Conservation (phyloP, 495 filamentous ascomycete genomes). For the Polyplosphaeria fusca region DNA sequence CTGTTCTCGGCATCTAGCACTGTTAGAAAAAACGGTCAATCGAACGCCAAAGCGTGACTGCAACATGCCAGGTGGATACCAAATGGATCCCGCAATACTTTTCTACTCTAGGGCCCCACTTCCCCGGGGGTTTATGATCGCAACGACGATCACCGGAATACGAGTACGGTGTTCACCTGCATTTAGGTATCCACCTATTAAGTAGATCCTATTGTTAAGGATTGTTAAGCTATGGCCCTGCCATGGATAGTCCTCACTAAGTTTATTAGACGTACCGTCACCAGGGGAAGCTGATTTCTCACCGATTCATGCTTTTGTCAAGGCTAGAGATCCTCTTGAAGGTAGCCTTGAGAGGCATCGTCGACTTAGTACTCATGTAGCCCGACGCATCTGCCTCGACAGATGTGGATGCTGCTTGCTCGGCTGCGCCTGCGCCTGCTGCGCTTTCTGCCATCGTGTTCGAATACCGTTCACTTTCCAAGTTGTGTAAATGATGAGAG, state of each 20-base stretch:
- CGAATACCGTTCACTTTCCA: too few relatives aligned
- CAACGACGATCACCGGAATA: too few relatives aligned
- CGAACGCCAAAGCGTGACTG: too few relatives aligned
- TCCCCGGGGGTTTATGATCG: constrained; percentile 48
- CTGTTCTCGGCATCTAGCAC: neutral
- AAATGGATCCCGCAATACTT: neutral
- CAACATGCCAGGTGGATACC: neutral
- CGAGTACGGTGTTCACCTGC: too few relatives aligned
- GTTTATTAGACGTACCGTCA: neutral
- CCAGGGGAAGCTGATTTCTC: neutral
- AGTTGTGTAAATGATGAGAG: too few relatives aligned
- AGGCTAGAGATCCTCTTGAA: neutral
- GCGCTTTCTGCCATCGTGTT: constrained; percentile 11
- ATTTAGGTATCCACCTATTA: constrained; percentile 50
- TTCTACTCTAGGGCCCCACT: neutral
- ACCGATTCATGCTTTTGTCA: neutral
- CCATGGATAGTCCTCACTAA: constrained; percentile 39
- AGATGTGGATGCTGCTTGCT: constrained; percentile 2
- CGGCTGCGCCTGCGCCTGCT: constrained; percentile 6
- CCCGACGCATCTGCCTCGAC: neutral
- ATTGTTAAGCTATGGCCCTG: constrained; percentile 50
- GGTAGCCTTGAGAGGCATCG: constrained; percentile 1
- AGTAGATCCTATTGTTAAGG: constrained; percentile 48
- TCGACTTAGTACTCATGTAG: constrained; percentile 1
- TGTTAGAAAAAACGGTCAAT: too few relatives aligned